These are phyloP conservation scores for Vanderwaltozyma yarrowii DNA, from an alignment of 805 yeast species.

Conservation along the genomic window DNA sequence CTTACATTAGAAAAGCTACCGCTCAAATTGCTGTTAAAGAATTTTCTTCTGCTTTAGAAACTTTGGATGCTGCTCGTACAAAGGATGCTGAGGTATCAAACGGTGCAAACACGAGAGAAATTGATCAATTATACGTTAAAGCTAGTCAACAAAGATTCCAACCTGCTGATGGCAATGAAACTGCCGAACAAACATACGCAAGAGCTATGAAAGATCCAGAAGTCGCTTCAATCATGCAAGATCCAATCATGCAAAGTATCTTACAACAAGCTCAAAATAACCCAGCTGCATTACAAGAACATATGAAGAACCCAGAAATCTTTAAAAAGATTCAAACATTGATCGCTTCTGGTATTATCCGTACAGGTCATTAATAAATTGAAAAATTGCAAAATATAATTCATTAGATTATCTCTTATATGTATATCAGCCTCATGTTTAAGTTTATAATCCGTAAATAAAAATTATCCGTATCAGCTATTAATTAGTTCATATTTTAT, in stretches of 20 bases:
- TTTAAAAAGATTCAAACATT: slow-evolving; percentile 77
- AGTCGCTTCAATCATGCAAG: slow-evolving; percentile 76
- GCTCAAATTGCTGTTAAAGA: slow-evolving; percentile 89
- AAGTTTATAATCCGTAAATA: too few relatives aligned
- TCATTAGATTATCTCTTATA: too few relatives aligned
- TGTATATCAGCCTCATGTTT: too few relatives aligned
- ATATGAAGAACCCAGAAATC: slow-evolving; percentile 93
- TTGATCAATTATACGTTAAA: slow-evolving; percentile 69
- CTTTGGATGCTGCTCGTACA: slow-evolving; percentile 67
- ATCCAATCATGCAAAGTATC: slow-evolving; percentile 93
- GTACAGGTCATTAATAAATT: slow-evolving; percentile 53
- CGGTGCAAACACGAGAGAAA: slow-evolving; percentile 58
- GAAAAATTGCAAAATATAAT: too few relatives aligned
- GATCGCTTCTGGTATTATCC: slow-evolving; percentile 94
- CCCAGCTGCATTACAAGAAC: slow-evolving; percentile 95
- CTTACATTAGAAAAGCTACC: slow-evolving; percentile 92
- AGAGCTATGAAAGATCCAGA: slow-evolving; percentile 92
- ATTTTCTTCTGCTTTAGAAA: slow-evolving; percentile 69
- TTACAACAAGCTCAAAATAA: slow-evolving; percentile 87
- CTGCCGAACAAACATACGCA: slow-evolving; percentile 88
- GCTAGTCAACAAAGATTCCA: slow-evolving; percentile 75
- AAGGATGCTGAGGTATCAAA: slow-evolving; percentile 57
- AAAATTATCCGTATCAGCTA: too few relatives aligned
- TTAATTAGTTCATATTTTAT: too few relatives aligned
- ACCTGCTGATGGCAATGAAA: slow-evolving; percentile 68